Conservation (phyloP, 2,329 filamentous ascomycete genomes). For the Colletotrichum sp. region DNA sequence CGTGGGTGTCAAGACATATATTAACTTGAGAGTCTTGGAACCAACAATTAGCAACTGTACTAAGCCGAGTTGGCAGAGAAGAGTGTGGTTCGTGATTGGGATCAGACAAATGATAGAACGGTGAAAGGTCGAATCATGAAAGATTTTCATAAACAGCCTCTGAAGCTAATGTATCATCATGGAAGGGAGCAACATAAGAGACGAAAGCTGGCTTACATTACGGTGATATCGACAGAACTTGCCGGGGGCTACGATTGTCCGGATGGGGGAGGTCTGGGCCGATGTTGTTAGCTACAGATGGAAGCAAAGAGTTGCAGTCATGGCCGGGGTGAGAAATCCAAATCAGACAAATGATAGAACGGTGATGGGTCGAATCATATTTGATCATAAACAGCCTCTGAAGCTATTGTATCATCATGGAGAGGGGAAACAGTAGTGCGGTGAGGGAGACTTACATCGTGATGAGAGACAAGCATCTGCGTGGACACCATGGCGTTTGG, state of each 20-base stretch:
- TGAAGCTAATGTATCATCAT: constrained; percentile 46
- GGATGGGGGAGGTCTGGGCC: background rate
- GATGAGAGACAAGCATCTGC: background rate
- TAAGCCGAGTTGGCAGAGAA: background rate
- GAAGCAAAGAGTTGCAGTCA: background rate
- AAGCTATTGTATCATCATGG: constrained; percentile 43
- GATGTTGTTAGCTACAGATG: background rate
- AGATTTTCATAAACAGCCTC: constrained; percentile 53
- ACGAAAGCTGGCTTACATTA: constrained; percentile 25
- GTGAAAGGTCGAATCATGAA: constrained; percentile 42
- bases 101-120: constrained; percentile 30
- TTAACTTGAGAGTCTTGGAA: background rate
- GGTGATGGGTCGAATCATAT: constrained; percentile 43
- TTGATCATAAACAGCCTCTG: constrained; percentile 56
- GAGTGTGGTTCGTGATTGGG: background rate
- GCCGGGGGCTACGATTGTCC: background rate
- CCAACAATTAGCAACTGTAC: background rate
- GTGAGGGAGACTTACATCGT: constrained; percentile 26
- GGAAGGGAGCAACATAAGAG: background rate
- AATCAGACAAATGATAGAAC: constrained; percentile 29
- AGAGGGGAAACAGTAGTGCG: background rate
- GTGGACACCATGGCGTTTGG: background rate
- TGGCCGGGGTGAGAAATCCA: background rate
- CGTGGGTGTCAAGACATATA: background rate
- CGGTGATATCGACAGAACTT: background rate